phyloP scores from a whole-genome alignment of 306 rosid genomes.

The Arachis hypogaea region DNA sequence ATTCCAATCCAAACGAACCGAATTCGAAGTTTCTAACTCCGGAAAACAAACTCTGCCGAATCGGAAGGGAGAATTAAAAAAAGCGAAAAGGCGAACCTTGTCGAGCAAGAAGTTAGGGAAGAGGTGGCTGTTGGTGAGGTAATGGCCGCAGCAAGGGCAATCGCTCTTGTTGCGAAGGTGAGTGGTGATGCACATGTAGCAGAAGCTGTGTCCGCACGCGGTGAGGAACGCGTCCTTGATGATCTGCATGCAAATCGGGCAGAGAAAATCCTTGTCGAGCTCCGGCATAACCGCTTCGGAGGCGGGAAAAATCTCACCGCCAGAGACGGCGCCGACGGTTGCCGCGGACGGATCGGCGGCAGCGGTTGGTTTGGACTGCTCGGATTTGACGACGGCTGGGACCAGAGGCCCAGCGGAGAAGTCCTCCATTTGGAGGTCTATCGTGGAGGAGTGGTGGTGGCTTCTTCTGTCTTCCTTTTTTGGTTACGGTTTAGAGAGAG shows the following conservation, averaged over 20 bases:
- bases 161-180: conserved; percentile 94
- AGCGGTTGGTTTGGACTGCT: conserved; percentile 11
- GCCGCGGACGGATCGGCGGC: conserved; percentile 36
- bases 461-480: not conserved
- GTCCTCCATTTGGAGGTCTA: conserved; percentile 45
- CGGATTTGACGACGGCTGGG: conserved; percentile 58
- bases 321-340: conserved; percentile 44
- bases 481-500: conserved; percentile 22
- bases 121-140: conserved; percentile 73
- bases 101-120: conserved; percentile 86
- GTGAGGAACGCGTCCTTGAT: conserved; percentile 90
- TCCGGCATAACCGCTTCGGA: conserved; percentile 40
- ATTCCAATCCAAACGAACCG: not conserved
- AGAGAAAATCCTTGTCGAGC: conserved; percentile 78
- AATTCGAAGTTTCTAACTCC: not conserved
- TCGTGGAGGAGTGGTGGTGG: conserved; percentile 31
- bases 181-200: conserved; percentile 94
- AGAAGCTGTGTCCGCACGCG: conserved; percentile 91
- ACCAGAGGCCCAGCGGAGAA: conserved; percentile 57
- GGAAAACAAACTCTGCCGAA: not conserved
- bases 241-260: conserved; percentile 98
- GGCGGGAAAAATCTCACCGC: conserved; percentile 13
- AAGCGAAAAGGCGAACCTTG: conserved; percentile 56
- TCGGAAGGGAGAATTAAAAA: not conserved
- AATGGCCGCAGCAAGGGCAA: conserved; percentile 91